phyloP scores from a whole-genome alignment of 1,139 yeast genomes.

The Yamadazyma dushanensis region DNA sequence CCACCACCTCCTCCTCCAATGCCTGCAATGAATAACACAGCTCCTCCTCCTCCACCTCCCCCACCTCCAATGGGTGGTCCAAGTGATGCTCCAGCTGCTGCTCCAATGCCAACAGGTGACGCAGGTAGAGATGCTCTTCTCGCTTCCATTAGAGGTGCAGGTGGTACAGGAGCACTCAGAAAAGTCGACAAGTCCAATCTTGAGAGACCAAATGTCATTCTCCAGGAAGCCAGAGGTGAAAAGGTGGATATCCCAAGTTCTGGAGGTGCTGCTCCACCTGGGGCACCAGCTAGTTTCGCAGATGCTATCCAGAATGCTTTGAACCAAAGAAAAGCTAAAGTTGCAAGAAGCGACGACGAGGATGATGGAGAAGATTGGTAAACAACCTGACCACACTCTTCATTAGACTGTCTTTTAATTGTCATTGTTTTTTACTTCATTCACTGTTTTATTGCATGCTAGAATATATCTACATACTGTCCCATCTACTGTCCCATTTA shows the following conservation, averaged over 20 bases:
- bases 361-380: slow-evolving; percentile 58
- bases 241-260: slow-evolving; percentile 26
- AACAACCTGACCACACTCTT: too few relatives aligned
- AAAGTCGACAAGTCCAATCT: slow-evolving; percentile 82
- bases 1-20: slow-evolving; percentile 31
- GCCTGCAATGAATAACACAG: slow-evolving; percentile 14
- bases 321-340: slow-evolving; percentile 77
- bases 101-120: slow-evolving; percentile 33
- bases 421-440: too few relatives aligned
- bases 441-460: too few relatives aligned
- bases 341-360: slow-evolving; percentile 82
- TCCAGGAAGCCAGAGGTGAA: slow-evolving; percentile 74
- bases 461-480: too few relatives aligned
- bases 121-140: slow-evolving; percentile 77
- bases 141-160: slow-evolving; percentile 83
- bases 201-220: slow-evolving; percentile 71
- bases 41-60: slow-evolving; percentile 27
- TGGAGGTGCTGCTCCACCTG: slow-evolving; percentile 32
- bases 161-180: slow-evolving; percentile 65
- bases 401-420: too few relatives aligned
- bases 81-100: slow-evolving; percentile 24
- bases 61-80: slow-evolving; percentile 35
- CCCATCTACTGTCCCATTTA: too few relatives aligned
- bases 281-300: slow-evolving; percentile 62
- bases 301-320: slow-evolving; percentile 89